Evolutionary conservation across 192 early-diverging fungal genomes (phyloP), one percentile per base, ranked within the genome.

Genomic region (Mortierella antarctica): DNA sequence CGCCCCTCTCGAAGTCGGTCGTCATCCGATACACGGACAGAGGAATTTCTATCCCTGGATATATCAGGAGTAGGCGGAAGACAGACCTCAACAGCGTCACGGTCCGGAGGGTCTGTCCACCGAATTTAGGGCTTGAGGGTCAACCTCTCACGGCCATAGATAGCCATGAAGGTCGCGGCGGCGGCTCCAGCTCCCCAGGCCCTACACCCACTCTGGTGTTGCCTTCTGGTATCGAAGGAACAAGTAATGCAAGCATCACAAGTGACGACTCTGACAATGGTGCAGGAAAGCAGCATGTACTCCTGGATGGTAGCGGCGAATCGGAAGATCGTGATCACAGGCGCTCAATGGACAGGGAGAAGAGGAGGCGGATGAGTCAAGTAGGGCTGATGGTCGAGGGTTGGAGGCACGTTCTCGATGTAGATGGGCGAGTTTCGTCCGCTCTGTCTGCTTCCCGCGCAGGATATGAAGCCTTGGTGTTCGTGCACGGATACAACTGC

Each of bases 401-500:
- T 23, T 71, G 70, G 82, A 31, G 65, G 20, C 75, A 78, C 7
- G 66, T 77, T 4, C 44, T 70, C 14, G 66, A 72, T 57, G 42
- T 78, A 3, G 68, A 69, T 9, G 65, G 68, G 9, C 45, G 41
- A 18, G 10, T 62, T 6, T 18, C 57, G 10, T 65, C 62, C 8
- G 66, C 71, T 18, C 7, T 70, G 14, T 21, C 70, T 12, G 67
- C 70, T 2, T 73, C 76, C 14, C 39, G 69, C 11, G 67, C 69
- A 40, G 62, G 77, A 31, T 80, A 84, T 42, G 83, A 84, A 62
- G 76, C 76, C 0, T 56, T 84, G 2, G 52, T 84, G 12, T 84
- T 84, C 67, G 54, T 84, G 31, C 75, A 84, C 47, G 76, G 83
- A 51, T 84, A 75, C 61, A 84, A 80, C 52, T 84, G 83, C 39